Conservation (phyloP, 2,329 filamentous ascomycete species). For the Talaromyces sp. region DNA sequence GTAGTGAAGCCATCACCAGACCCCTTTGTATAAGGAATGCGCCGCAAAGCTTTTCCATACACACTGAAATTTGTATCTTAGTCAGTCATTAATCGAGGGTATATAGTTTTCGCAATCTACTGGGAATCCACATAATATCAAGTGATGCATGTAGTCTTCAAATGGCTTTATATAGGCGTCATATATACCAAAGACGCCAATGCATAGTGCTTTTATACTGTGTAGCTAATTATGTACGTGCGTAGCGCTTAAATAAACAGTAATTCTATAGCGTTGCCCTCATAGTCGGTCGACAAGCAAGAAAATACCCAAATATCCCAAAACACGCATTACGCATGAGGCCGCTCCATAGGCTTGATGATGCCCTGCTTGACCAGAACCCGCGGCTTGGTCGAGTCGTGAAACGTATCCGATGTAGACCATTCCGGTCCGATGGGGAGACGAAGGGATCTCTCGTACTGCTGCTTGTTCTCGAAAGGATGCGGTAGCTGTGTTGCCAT, state of each 20-base stretch:
- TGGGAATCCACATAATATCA: background rate
- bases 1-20: background rate
- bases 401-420: conserved; percentile 93
- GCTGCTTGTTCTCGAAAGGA: conserved; percentile 77
- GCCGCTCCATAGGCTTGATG: conserved; percentile 81
- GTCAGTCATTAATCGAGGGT: background rate
- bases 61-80: background rate
- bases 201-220: background rate
- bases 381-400: conserved; percentile 81
- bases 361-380: conserved; percentile 87
- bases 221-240: background rate
- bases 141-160: background rate
- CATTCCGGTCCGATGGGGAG: conserved; percentile 90
- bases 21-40: background rate
- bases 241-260: background rate
- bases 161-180: background rate
- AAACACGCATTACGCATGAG: conserved; percentile 43
- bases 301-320: background rate
- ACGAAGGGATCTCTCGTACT: conserved; percentile 85
- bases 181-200: background rate
- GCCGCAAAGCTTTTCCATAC: background rate
- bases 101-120: background rate
- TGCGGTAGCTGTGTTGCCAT: conserved; percentile 79
- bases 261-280: background rate
- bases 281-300: background rate